A percentile compares a stretch with the other conserved stretches of the same genome.
Evolutionary conservation across 306 rosid genomes (phyloP).

Genomic region (Prinsepia uniflora): DNA sequence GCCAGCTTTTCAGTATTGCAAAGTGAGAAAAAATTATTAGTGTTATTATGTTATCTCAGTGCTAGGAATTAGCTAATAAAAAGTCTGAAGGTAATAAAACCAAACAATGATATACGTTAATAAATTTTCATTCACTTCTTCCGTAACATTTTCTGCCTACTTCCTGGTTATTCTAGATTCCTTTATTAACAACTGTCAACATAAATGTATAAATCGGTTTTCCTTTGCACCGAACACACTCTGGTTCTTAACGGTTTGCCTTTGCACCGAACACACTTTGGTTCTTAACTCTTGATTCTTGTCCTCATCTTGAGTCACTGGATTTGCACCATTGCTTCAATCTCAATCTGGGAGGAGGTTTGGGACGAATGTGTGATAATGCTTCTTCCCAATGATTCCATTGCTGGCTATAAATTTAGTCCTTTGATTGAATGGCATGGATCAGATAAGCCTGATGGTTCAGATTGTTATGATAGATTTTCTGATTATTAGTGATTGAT

Average conservation of each 20-base stretch:
- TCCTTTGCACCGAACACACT: slow-evolving; percentile 44
- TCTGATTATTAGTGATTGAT: too few relatives aligned
- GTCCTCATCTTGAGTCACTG: slow-evolving; percentile 62
- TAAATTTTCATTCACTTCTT: not conserved
- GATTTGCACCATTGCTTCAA: slow-evolving; percentile 54
- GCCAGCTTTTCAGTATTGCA: too few relatives aligned
- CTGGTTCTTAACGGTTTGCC: slow-evolving; percentile 23
- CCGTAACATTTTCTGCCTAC: not conserved
- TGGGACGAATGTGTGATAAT: slow-evolving; percentile 43
- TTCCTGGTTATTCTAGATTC: not conserved
- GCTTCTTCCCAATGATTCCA: too few relatives aligned
- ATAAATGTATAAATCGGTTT: slow-evolving; percentile 93
- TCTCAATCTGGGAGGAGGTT: slow-evolving; percentile 32
- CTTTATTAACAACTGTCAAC: slow-evolving; percentile 58
- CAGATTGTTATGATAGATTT: too few relatives aligned
- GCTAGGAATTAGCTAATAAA: not conserved
- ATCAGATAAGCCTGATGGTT: too few relatives aligned
- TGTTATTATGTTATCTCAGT: not conserved
- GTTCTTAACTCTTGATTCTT: slow-evolving; percentile 57
- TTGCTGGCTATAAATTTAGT: too few relatives aligned
- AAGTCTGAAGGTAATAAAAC: too few relatives aligned
- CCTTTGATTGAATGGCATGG: too few relatives aligned
- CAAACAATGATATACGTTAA: too few relatives aligned
- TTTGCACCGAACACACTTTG: too few relatives aligned
- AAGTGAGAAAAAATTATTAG: too few relatives aligned